phyloP scores from a whole-genome alignment of 441 rosid species.

The Euphorbia corollata region DNA sequence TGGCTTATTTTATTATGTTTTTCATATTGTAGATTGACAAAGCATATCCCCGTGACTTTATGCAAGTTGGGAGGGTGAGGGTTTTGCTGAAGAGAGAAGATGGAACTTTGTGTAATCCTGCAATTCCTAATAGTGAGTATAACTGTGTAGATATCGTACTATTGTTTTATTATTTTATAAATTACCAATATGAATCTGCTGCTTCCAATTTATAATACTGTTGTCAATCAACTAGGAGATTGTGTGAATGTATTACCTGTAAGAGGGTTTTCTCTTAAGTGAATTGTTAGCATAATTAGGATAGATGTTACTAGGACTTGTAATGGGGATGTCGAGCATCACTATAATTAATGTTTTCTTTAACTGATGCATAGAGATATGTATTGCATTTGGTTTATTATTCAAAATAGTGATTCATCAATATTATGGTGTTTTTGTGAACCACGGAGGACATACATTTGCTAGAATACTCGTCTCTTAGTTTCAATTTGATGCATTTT shows the following conservation, averaged over 20 bases:
- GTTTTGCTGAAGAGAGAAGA: conserved; percentile 75
- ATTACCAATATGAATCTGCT: not conserved
- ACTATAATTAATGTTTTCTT: not conserved
- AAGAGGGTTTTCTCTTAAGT: not conserved
- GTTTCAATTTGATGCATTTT: not conserved
- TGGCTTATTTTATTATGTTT: not conserved
- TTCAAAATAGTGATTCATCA: not conserved
- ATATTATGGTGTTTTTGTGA: not conserved
- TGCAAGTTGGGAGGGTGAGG: conserved; percentile 95
- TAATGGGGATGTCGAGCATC: not conserved
- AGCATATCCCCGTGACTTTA: conserved; percentile 93
- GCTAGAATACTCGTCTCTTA: not conserved
- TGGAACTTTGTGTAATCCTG: conserved; percentile 70
- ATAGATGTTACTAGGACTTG: not conserved
- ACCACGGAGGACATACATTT: not conserved
- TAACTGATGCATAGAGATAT: not conserved
- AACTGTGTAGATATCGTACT: not conserved
- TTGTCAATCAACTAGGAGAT: not conserved
- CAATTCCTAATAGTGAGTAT: conserved; percentile 65
- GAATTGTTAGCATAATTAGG: not conserved
- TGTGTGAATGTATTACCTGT: not conserved
- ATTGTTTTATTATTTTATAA: not conserved
- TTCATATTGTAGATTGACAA: conserved; percentile 51
- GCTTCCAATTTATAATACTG: too few species aligned
- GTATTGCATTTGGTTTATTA: not conserved